Evolutionary conservation across 2,329 filamentous ascomycete species (phyloP), one percentile per base, ranked within the genome.

Genomic region (Alternaria hordeiaustralica): DNA sequence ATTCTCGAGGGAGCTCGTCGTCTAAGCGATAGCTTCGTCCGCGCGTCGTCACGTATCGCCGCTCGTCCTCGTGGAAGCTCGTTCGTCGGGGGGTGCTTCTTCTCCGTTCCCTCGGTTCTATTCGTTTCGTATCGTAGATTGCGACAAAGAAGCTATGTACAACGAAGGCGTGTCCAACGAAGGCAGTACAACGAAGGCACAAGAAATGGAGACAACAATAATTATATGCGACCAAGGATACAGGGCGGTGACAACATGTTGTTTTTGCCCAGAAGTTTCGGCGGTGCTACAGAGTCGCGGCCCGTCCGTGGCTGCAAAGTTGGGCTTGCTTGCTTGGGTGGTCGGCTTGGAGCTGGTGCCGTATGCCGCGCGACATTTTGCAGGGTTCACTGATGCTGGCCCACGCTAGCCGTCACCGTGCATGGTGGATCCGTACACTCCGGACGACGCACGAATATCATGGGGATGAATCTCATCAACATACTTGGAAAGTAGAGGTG

Each of bases 401-500:
- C 44, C 43, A 44, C 69, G 64, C 67, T 71, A 69, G 55, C 58
- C 23, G 56, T 70, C 61, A 60, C 46, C 41, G 51, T 66, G 67
- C 70, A 67, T 69, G 58, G n/a, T 9, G 15, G 8, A 18, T 28
- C 25, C 20, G 20, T 53, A 11, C 41, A 57, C 36, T 46, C 46
- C 30, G 23, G 45, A 36, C 51, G 51, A 23, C 49, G 41, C 57
- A 45, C 46, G 3, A 60, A 9, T 23, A 26, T 41, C 10, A 25
- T 26, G 33, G 36, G 23, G 36, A 41, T 21, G 47, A 33, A 33
- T 33, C 30, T 20, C 5, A 11, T 15, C 20, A 25, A 9, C 10
- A 10, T 9, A 30, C 11, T 11, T 7, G 2, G 13, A 11, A 33
- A 21, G 18, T 12, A 15, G 9, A 33, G 4, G 7, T 23, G 5